Base-by-base conservation (phyloP, 805 yeast species). In the Yarrowia sp. region DNA sequence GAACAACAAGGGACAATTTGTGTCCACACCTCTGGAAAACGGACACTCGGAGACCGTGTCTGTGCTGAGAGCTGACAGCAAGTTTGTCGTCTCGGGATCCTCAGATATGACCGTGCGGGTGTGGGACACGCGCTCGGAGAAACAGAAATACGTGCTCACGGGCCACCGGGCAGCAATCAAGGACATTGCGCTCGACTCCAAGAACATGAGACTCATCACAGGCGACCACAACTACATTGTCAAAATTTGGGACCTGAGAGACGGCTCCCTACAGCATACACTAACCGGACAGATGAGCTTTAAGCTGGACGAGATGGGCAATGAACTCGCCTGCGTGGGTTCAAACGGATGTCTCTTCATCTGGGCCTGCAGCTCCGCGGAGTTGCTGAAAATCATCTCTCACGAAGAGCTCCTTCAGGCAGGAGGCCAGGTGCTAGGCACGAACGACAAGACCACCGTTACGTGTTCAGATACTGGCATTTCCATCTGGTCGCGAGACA, bases 241-340 rank as follows among this genome's bases (percentile, higher is more conserved):
- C 38, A 56, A 26, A 41, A 56, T 56, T 48, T 56, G 63, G 63
- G 63, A 56, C 10, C 63, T 56, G 48, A 16, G 48, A 26, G 63
- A 56, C 22, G 63, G 63, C 8, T 26, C 63, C 5, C 48, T 56
- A 2, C 63, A 56, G 8, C 40, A 56, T 15, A 56, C 63, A 7
- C 48, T 56, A 14, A 41, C 63, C 5, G 63, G 63, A 19, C 63
- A 56, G 11, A 56, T 8, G 48, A 42, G 40, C 5, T 56, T 56
- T 48, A 56, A 41, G 48, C 63, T 56, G 40, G 63, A 56, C 63
- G 48, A 22, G 15, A 56, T 56, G 63, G 63, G 63, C 40, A 42
- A 22, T 11, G 63, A 56, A 2, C 48, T 56, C 9, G 48, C 63
- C 38, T 56, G 48, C 10, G 63, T 56, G 40, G 63, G 63, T 9